These are phyloP conservation scores for Diaporthe batatas DNA, from an alignment of 2,329 filamentous ascomycete genomes.

Conservation along the genomic window DNA sequence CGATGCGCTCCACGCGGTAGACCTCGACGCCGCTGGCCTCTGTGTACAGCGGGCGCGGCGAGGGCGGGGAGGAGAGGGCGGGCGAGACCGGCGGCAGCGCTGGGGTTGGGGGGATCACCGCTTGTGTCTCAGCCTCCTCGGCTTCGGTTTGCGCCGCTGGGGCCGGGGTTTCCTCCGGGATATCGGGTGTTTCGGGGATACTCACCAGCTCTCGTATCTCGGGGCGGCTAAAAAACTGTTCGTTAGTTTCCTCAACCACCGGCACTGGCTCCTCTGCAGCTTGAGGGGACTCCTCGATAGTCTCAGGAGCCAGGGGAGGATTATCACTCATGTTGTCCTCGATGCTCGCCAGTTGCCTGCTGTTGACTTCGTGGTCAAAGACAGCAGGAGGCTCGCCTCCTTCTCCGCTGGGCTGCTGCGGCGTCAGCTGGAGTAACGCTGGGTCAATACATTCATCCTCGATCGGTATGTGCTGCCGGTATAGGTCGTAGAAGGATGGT, in stretches of 20 bases:
- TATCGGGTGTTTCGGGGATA: background rate
- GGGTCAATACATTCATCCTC: conserved; percentile 5
- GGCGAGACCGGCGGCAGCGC: no score
- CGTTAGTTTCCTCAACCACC: background rate
- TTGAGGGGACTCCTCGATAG: no score
- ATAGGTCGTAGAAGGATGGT: background rate
- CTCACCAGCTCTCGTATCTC: background rate
- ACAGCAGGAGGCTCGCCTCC: background rate
- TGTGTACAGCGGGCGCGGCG: no score
- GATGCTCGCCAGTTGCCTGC: background rate
- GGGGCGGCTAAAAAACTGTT: background rate
- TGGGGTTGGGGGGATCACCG: no score
- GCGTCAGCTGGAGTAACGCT: background rate
- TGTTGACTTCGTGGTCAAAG: background rate
- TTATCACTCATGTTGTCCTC: no score
- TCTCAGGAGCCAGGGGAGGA: background rate
- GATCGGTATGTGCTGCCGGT: no score
- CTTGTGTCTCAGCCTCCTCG: no score
- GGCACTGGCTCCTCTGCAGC: background rate
- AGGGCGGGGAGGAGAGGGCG: no score
- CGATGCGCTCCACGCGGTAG: background rate
- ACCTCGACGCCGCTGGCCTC: background rate
- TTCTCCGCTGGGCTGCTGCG: background rate
- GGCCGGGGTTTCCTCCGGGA: background rate
- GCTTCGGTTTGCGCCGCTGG: background rate